Evolutionary conservation across 2,329 filamentous ascomycete species (phyloP).

Genomic region (Cercospora sp.): DNA sequence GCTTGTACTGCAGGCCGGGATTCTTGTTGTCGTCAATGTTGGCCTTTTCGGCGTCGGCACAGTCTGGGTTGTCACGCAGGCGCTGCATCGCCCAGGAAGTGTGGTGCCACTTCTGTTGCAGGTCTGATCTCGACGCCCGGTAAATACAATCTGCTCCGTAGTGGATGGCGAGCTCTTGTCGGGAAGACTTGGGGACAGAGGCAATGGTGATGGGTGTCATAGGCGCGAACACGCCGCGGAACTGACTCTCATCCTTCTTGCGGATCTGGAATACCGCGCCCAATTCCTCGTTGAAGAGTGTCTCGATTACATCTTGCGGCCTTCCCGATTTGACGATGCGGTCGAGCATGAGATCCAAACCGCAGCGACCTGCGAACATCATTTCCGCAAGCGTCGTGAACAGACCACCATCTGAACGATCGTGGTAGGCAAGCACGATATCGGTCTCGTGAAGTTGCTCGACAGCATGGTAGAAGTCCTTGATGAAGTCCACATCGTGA

Average conservation of each 20-base stretch:
- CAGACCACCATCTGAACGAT: constrained; percentile 88
- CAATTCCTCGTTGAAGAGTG: constrained; percentile 93
- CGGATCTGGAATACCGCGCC: constrained; percentile 95
- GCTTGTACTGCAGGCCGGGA: constrained; percentile 80
- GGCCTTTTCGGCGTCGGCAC: constrained; percentile 79
- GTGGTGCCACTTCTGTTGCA: constrained; percentile 85
- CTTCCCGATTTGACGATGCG: constrained; percentile 64
- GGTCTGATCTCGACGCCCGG: constrained; percentile 65
- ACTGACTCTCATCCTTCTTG: constrained; percentile 78
- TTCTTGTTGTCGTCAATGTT: constrained; percentile 73
- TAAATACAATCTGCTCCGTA: constrained; percentile 70
- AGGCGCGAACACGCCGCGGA: constrained; percentile 82
- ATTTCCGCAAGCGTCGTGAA: constrained; percentile 91
- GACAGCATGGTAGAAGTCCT: constrained; percentile 89
- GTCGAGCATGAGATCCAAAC: constrained; percentile 82
- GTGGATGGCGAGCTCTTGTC: constrained; percentile 76
- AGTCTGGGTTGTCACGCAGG: constrained; percentile 81
- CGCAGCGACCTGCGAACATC: constrained; percentile 95
- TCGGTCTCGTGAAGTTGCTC: constrained; percentile 65
- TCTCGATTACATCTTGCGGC: constrained; percentile 62
- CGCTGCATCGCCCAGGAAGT: constrained; percentile 92
- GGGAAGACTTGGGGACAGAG: constrained; percentile 65
- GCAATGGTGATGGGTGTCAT: constrained; percentile 84
- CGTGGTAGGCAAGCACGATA: constrained; percentile 89
- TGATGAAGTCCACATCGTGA: constrained; percentile 74